Conservation (phyloP, 306 rosid species). For the Quercus rubra region DNA sequence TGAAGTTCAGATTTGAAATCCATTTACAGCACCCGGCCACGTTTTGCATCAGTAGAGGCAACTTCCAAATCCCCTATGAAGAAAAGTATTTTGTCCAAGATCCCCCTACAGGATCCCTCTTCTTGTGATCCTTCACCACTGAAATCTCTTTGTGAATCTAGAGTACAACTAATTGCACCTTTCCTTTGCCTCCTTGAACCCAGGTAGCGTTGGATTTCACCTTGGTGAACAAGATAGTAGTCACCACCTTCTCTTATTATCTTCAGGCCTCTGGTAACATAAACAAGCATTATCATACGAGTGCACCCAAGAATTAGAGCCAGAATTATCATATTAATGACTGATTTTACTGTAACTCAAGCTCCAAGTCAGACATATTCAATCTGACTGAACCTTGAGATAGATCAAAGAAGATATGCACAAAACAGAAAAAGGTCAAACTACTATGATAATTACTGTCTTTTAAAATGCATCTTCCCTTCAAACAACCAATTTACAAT, state of each 20-base stretch:
- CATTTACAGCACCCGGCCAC: constrained; percentile 39
- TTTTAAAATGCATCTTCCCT: not conserved
- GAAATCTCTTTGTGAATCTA: constrained; percentile 28
- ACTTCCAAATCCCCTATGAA: constrained; percentile 81
- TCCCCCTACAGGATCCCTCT: constrained; percentile 50
- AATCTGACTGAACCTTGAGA: not conserved
- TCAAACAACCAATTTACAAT: not conserved
- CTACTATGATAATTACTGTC: not conserved
- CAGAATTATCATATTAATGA: not conserved
- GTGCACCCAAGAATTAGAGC: not conserved
- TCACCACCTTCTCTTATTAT: constrained; percentile 64
- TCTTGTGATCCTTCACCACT: constrained; percentile 32
- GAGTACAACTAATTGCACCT: constrained; percentile 13
- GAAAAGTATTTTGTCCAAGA: constrained; percentile 68
- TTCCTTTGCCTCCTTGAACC: constrained; percentile 52
- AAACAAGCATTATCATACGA: constrained; percentile 1
- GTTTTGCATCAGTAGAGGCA: constrained; percentile 66
- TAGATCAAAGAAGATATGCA: not conserved
- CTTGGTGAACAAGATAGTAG: constrained; percentile 79
- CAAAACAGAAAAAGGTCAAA: not conserved
- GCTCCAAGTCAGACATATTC: not conserved
- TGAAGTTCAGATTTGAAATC: not conserved
- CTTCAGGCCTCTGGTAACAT: constrained; percentile 56
- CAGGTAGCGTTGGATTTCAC: constrained; percentile 56
- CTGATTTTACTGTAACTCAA: too few species aligned